Percentiles rank a stretch among this genome's conserved stretches.
Conservation (phyloP, 306 rosid species). For the Sesbania bispinosa region DNA sequence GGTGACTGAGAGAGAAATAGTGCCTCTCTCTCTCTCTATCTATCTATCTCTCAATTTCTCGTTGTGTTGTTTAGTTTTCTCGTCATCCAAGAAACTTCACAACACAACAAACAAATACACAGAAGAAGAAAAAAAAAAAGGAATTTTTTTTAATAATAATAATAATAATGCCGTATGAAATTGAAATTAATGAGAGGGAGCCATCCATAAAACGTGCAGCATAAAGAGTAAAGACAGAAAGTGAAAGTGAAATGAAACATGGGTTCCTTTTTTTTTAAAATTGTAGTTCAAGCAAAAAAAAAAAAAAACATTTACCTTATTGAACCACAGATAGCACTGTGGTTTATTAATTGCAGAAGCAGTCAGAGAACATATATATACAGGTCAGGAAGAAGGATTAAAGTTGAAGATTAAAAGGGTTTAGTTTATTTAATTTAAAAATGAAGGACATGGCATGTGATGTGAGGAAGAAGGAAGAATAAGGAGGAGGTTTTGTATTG, state of each 20-base stretch:
- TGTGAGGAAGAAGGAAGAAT: no score
- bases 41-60: constrained; percentile 1
- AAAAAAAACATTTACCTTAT: no score
- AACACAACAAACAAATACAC: neutral
- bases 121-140: neutral
- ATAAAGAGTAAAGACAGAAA: no score
- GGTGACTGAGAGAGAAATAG: constrained; percentile 1
- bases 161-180: neutral
- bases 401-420: no score
- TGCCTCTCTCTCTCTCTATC: no score
- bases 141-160: neutral
- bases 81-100: neutral
- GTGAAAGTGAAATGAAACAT: neutral
- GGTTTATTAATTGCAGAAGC: neutral
- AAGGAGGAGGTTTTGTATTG: no score
- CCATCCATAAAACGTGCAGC: no score
- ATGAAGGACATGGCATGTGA: no score
- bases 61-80: neutral
- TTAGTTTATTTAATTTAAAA: no score
- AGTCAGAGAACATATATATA: neutral
- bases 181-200: neutral
- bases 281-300: no score
- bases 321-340: neutral
- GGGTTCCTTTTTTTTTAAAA: neutral
- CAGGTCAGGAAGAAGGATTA: no score